Base-by-base conservation (phyloP, 164 flowering plant genomes). In the Berberis vulgaris region DNA sequence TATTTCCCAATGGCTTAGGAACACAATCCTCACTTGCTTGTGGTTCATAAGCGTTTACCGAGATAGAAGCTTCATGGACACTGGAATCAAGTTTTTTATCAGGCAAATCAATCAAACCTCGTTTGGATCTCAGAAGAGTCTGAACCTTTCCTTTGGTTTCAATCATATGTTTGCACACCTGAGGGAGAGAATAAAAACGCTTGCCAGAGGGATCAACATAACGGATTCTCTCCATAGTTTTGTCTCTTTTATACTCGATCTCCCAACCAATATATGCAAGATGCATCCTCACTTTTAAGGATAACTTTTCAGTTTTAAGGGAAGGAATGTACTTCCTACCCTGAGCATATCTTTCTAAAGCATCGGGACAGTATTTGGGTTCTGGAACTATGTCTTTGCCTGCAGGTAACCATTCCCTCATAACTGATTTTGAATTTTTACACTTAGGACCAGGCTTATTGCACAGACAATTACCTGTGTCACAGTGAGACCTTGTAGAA, bases 261-360 rank as follows among this genome's bases (percentile, higher is more conserved):
- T 73, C 78, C 94, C 96, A 93, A 57, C 88, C 90, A 61, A 80
- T n/a, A 67, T 68, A 67, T 10, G 49, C 62, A 49, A 93, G 86
- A 74, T 93, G 91, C 71, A 69, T 77, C 74, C 80, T 78, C 43
- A 63, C 76, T 43, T 79, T 63, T 26, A 6, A 41, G 6, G 26
- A 26, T 26, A 26, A 10, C 11, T 44, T 26, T 45, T 10, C 1
- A 26, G 26, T 26, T 26, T 26, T 26, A 26, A 26, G 26, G 26
- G 26, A 26, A 26, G 26, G 26, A 26, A 26, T 26, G 26, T 26
- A 26, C 57, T 8, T 42, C 55, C 38, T 41, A 11, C 1, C 7
- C 13, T 2, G 60, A 4, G 68, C 56, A 65, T 75, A 83, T 42
- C 71, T 64, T n/a, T 43, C 11, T 64, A 86, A 10, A 45, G 87